phyloP scores from a whole-genome alignment of 1,139 yeast species.

The Zhuliangozyma blackwelliae region DNA sequence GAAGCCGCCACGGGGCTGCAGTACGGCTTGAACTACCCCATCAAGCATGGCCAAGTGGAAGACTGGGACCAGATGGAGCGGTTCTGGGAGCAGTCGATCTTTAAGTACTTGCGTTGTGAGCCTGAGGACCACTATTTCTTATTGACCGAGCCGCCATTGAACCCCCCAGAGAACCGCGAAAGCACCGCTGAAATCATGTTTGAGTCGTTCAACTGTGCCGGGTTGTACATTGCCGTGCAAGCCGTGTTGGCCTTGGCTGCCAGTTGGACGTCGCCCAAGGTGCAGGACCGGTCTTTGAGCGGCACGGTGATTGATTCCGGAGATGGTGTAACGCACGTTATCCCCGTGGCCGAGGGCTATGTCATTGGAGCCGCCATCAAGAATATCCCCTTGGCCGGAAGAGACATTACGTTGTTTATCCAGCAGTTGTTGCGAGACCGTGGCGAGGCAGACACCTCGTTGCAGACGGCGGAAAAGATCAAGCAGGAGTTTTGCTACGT shows the following conservation, averaged over 20 bases:
- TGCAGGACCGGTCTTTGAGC: slow-evolving; percentile 88
- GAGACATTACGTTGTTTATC: slow-evolving; percentile 92
- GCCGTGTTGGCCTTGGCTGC: slow-evolving; percentile 98
- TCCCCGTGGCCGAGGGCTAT: slow-evolving; percentile 98
- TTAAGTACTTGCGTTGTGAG: slow-evolving; percentile 93
- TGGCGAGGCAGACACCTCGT: slow-evolving; percentile 90
- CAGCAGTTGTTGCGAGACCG: slow-evolving; percentile 93
- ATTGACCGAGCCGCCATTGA: slow-evolving; percentile 95
- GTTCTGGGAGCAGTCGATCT: slow-evolving; percentile 96
- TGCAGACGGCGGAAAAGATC: slow-evolving; percentile 93
- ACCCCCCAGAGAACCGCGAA: slow-evolving; percentile 98
- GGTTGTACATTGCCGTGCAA: slow-evolving; percentile 95
- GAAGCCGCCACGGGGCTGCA: slow-evolving; percentile 87
- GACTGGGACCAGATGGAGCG: slow-evolving; percentile 99
- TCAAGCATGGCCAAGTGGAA: slow-evolving; percentile 95
- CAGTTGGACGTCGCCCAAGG: slow-evolving; percentile 97
- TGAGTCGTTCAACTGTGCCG: slow-evolving; percentile 98
- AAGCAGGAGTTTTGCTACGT: slow-evolving; percentile 97
- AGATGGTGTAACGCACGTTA: slow-evolving; percentile 97
- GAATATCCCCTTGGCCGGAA: slow-evolving; percentile 96
- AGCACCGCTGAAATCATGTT: slow-evolving; percentile 98
- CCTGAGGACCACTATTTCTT: slow-evolving; percentile 97
- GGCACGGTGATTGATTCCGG: slow-evolving; percentile 99
- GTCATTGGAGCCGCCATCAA: slow-evolving; percentile 97
- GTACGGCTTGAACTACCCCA: slow-evolving; percentile 86